Evolutionary conservation across 192 early-diverging fungal genomes (phyloP), one percentile per base, ranked within the genome.

Genomic region (Linnemannia exigua): DNA sequence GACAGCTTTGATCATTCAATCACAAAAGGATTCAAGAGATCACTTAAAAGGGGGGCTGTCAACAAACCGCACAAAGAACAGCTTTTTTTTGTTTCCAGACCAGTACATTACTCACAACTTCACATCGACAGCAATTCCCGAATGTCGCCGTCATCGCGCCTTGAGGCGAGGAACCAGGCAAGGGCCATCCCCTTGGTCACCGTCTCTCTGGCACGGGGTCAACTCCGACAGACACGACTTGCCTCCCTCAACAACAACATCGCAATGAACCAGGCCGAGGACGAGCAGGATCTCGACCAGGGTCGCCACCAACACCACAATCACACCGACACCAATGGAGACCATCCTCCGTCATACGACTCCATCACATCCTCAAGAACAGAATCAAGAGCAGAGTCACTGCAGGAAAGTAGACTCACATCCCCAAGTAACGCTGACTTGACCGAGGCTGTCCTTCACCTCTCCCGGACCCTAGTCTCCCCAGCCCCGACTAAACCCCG

Each of bases 101-200:
- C 9, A n/a, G n/a, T n/a, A n/a, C n/a, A n/a, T n/a, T n/a, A n/a
- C n/a, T n/a, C 52, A n/a, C 41, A 44, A 44, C 25, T 14, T 33
- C 11, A n/a, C 28, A 15, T 31, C 11, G 31, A 31, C n/a, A 61
- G 22, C 11, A 41, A 20, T 66, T 19, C 28, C 2, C 58, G 58
- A 63, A 63, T 63, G 58, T 63, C 58, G 74, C 72, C 76, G 41
- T 69, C 83, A 14, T 46, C 83, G n/a, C 54, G 77, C 50, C 58
- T 72, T 47, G 70, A 86, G 63, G 50, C 69, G 63, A 46, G 79
- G 38, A 61, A 35, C 8, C 75, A 80, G 61, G 74, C 84, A 20
- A 76, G 72, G n/a, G 78, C 84, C 37, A 86, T 86, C 58, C 84
- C 84, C 22, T 70, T 86, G n/a, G 84, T 86, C 31, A 80, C 74